Base-by-base conservation (phyloP, 495 filamentous ascomycete genomes). In the Patellaria atrata region DNA sequence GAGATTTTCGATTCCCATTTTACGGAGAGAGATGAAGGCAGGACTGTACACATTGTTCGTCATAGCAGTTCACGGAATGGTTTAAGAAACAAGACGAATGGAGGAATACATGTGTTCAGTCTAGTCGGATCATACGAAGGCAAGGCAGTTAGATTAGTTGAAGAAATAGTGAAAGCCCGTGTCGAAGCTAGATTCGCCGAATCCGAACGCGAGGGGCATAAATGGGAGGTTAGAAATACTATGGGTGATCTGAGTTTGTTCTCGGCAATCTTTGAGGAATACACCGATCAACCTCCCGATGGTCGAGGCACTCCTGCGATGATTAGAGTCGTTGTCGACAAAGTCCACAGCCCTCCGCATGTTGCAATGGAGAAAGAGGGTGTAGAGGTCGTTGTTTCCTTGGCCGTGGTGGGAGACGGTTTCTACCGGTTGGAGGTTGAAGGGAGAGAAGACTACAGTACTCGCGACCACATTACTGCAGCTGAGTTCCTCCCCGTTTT, bases 171-270 rank as follows among this genome's bases (percentile, higher is more conserved):
- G 15, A 87, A 82, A 55, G 87, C 87, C 7, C 73, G 74, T 38
- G 76, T 94, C 33, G 87, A 94, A 54, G 79, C 74, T 5, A 68
- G 89, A 23, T 87, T 83, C 47, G 56, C 79, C 2, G 82, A 92
- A 45, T 55, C 59, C 16, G 78, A 89, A 62, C 68, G 84, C 35
- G 79, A 94, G 56, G 70, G 73, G 29, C 65, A 72, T 17, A 75
- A 74, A 44, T 93, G 84, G 83, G 73, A 78, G 16, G 61, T 91
- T 8, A 70, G 82, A 15, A 76, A 70, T 38, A 55, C 63, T 2
- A 62, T 70, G 19, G 75, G 64, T 29, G 71, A 67, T 35, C 56
- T 87, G 13, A 71, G 67, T 23, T 56, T 92, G 14, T 64, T 84
- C 35, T 72, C 79, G 3, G 77, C 83, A 15, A 68, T 92, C 2